Percentiles rank a stretch among this genome's conserved stretches.
phyloP scores from a whole-genome alignment of 2,329 filamentous ascomycete species.

The Venturia aucupariae region DNA sequence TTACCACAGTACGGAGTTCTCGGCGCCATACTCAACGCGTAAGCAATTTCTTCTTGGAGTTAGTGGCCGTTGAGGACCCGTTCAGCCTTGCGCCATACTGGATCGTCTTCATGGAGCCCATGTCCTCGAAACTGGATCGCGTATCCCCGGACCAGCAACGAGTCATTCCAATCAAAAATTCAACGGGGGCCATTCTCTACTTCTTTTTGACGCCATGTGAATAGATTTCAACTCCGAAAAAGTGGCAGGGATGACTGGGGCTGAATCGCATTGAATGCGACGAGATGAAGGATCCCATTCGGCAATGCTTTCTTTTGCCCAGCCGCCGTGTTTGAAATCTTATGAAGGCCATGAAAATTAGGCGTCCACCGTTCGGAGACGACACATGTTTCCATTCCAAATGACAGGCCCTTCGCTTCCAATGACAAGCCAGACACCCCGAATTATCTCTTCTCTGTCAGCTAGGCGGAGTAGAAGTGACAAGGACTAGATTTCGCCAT shows the following conservation, averaged over 20 bases:
- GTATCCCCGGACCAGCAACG: background rate
- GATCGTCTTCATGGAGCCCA: constrained; percentile 2
- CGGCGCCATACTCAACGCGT: background rate
- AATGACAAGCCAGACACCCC: background rate
- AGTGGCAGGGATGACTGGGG: background rate
- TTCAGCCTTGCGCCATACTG: constrained; percentile 1
- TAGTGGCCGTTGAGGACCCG: background rate
- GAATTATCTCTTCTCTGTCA: background rate
- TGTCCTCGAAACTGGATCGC: background rate
- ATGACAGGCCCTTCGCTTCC: background rate
- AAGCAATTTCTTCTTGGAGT: background rate
- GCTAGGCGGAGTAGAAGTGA: background rate
- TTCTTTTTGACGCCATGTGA: background rate
- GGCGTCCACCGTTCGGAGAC: background rate
- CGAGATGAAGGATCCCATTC: background rate
- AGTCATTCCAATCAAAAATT: background rate
- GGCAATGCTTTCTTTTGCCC: background rate
- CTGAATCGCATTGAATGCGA: background rate
- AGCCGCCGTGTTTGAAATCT: background rate
- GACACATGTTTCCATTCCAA: background rate
- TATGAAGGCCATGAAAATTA: background rate
- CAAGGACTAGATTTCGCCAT: background rate
- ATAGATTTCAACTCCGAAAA: background rate
- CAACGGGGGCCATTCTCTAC: background rate
- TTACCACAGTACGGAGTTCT: background rate